A percentile compares a stretch with the other conserved stretches of the same genome.
Evolutionary conservation across 257 asterid species (phyloP).

Genomic region (Plantago ovata): DNA sequence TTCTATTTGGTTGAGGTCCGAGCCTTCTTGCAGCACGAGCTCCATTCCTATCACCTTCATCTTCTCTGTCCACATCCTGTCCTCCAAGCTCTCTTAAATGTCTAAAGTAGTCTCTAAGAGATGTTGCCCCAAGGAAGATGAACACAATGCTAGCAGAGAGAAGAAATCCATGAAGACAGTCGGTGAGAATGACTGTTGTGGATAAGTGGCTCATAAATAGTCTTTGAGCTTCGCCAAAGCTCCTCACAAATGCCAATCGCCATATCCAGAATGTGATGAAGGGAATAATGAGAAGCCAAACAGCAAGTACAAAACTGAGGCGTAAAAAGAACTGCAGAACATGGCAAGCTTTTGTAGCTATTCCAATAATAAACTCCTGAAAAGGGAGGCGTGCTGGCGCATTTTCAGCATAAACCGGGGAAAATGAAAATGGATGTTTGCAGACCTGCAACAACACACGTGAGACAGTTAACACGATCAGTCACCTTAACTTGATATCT

Average conservation of each 20-base stretch:
- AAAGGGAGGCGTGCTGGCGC: constrained; percentile 93
- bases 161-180: constrained; percentile 94
- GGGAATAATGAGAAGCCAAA: constrained; percentile 96
- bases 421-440: constrained; percentile 91
- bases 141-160: constrained; percentile 97
- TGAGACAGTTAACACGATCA: constrained; percentile 12
- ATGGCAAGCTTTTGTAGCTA: constrained; percentile 91
- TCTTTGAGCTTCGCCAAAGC: constrained; percentile 85
- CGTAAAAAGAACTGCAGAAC: constrained; percentile 87
- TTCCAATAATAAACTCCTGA: constrained; percentile 82
- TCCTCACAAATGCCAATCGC: constrained; percentile 92
- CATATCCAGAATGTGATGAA: constrained; percentile 98
- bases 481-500: not conserved
- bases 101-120: constrained; percentile 91
- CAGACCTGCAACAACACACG: constrained; percentile 59
- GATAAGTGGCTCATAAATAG: constrained; percentile 85
- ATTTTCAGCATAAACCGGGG: constrained; percentile 93
- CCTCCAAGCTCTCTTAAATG: constrained; percentile 94
- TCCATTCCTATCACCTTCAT: constrained; percentile 89
- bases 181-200: constrained; percentile 77
- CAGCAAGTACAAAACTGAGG: constrained; percentile 88
- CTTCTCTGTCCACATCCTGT: constrained; percentile 92
- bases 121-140: constrained; percentile 97
- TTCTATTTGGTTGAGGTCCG: constrained; percentile 74
- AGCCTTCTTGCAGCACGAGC: constrained; percentile 91